Percentiles rank a stretch among this genome's conserved stretches.
These are phyloP conservation scores for Chlamydomonas asymmetrica DNA, from an alignment of 139 green algal genomes.

Conservation along the genomic window DNA sequence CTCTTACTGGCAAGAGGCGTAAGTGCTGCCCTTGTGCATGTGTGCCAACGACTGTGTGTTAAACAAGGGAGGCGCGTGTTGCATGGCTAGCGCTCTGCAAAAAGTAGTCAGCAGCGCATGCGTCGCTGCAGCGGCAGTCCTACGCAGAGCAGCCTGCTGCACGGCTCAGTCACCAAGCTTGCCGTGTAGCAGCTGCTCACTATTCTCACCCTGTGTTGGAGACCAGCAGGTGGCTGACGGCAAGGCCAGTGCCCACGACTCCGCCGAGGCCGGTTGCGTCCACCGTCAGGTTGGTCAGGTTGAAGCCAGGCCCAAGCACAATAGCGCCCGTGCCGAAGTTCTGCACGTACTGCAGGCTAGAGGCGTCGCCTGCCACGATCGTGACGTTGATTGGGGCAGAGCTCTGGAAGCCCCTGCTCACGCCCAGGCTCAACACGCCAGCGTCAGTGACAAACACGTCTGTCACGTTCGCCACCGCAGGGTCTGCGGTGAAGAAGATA, in stretches of 20 bases:
- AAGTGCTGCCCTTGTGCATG: no score
- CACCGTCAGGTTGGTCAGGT: conserved; percentile 1
- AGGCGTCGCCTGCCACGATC: conserved; percentile 9
- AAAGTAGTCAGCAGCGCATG: neutral
- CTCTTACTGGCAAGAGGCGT: no score
- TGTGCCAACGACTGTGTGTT: neutral
- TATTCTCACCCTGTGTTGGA: conserved; percentile 19
- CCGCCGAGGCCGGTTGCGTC: conserved; percentile 12
- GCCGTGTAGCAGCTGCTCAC: neutral
- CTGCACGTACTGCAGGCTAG: conserved; percentile 18
- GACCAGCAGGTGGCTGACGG: neutral
- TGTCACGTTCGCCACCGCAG: no score
- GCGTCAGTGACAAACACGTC: no score
- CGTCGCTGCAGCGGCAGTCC: neutral
- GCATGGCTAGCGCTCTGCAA: neutral
- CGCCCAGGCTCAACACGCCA: no score
- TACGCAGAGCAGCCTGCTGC: no score
- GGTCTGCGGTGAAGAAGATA: no score
- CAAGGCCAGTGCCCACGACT: neutral
- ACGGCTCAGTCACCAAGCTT: neutral
- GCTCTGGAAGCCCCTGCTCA: conserved; percentile 27
- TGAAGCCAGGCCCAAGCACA: conserved; percentile 5
- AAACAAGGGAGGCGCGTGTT: neutral
- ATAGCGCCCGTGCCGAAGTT: conserved; percentile 14
- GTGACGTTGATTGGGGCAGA: conserved; percentile 23